Percentiles rank a stretch among this genome's conserved stretches.
These are phyloP conservation scores for Spergularia marina DNA, from an alignment of 148 eudicot species.

Conservation along the genomic window DNA sequence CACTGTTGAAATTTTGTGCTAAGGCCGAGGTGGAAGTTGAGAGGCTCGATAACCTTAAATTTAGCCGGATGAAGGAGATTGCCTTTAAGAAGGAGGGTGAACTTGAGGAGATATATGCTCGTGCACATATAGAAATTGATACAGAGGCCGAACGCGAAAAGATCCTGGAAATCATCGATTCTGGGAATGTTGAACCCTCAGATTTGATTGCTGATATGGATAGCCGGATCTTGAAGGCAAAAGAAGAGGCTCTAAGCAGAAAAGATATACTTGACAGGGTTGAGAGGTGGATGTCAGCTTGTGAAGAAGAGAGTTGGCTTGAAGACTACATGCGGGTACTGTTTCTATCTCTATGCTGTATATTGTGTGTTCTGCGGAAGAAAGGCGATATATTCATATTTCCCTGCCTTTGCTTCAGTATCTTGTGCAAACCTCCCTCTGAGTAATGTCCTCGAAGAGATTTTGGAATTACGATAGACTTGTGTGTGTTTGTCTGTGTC, in stretches of 20 bases:
- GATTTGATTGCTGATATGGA: conserved; percentile 97
- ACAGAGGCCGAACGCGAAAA: conserved; percentile 79
- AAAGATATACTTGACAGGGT: conserved; percentile 97
- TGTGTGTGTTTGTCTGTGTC: not conserved
- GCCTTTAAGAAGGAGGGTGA: conserved; percentile 92
- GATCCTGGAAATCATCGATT: conserved; percentile 77
- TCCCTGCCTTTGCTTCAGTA: no score
- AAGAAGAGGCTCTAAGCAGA: conserved; percentile 91
- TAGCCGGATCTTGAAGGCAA: conserved; percentile 79
- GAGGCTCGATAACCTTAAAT: conserved; percentile 90
- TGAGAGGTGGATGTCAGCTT: conserved; percentile 99
- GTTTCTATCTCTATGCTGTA: not conserved
- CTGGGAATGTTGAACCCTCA: conserved; percentile 88
- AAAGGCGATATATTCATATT: no score
- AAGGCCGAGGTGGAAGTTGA: conserved; percentile 98
- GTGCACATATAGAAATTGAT: conserved; percentile 92
- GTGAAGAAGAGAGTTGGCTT: conserved; percentile 99
- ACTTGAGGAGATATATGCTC: conserved; percentile 88
- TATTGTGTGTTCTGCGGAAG: not conserved
- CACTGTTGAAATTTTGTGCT: conserved; percentile 4
- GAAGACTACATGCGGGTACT: conserved; percentile 94
- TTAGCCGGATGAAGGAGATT: conserved; percentile 97
- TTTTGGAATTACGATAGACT: no score
- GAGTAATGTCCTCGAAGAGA: no score
- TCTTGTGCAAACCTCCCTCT: no score